phyloP scores from a whole-genome alignment of 805 yeast genomes.

The Cyberlindnera sargentensis region DNA sequence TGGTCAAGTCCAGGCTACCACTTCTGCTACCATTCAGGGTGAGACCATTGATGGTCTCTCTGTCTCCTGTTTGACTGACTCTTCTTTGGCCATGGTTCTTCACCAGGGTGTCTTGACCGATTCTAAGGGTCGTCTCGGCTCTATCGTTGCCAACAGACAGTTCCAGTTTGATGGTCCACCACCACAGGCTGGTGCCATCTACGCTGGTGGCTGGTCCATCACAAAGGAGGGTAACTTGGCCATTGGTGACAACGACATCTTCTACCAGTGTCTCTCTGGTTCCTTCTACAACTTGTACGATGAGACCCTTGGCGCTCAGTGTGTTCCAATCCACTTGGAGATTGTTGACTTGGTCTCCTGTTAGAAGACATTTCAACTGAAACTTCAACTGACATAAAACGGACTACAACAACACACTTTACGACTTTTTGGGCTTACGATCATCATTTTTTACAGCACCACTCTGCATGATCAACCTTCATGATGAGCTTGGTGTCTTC shows the following conservation, averaged over 20 bases:
- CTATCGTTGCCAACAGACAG: slow-evolving; percentile 77
- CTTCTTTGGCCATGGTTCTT: slow-evolving; percentile 51
- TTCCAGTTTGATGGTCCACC: slow-evolving; percentile 85
- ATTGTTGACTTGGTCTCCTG: slow-evolving; percentile 54
- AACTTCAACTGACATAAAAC: background rate
- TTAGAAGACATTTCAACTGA: slow-evolving; percentile 14
- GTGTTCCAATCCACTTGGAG: slow-evolving; percentile 54
- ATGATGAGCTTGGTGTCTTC: no score
- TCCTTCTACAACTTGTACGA: slow-evolving; percentile 75
- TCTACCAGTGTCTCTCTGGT: slow-evolving; percentile 74
- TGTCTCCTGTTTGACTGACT: slow-evolving; percentile 38
- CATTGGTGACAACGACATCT: slow-evolving; percentile 50
- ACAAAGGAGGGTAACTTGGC: slow-evolving; percentile 54
- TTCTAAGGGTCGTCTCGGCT: slow-evolving; percentile 59
- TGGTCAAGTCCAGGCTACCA: slow-evolving; percentile 20
- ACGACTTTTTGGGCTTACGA: slow-evolving; percentile 1
- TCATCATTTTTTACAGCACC: background rate
- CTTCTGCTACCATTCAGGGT: slow-evolving; percentile 12
- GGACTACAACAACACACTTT: background rate
- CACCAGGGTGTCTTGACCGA: slow-evolving; percentile 47
- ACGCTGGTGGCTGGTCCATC: slow-evolving; percentile 61
- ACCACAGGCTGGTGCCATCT: slow-evolving; percentile 73
- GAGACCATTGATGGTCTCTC: slow-evolving; percentile 19
- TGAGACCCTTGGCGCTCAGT: slow-evolving; percentile 51
- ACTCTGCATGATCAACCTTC: no score